These are phyloP conservation scores for Melanopsichium pennsylvanicum DNA, from an alignment of 1,284 basidiomycete species.

Conservation along the genomic window DNA sequence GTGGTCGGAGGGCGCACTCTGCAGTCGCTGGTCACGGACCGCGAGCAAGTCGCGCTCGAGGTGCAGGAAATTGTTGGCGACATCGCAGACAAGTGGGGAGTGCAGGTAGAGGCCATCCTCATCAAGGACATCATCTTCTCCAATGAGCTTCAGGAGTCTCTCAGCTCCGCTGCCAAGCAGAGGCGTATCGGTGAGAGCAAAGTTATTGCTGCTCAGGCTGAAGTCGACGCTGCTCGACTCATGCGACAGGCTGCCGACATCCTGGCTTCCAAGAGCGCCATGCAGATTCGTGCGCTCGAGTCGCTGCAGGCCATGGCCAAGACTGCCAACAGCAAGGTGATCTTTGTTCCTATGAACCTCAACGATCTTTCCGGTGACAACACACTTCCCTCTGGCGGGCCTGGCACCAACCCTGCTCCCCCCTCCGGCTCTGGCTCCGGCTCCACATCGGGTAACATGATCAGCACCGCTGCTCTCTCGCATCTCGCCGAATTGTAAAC, in stretches of 20 bases:
- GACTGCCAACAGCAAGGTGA: constrained; percentile 81
- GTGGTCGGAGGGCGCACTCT: constrained; percentile 84
- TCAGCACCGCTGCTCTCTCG: constrained; percentile 29
- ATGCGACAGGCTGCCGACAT: constrained; percentile 78
- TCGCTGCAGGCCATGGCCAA: constrained; percentile 79
- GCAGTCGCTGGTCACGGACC: constrained; percentile 74
- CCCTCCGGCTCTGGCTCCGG: constrained; percentile 2
- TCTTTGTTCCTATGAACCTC: constrained; percentile 84
- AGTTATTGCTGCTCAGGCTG: constrained; percentile 93
- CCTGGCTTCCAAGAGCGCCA: constrained; percentile 76
- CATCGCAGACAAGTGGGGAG: constrained; percentile 79
- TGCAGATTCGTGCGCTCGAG: constrained; percentile 96
- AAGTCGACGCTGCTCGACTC: constrained; percentile 90
- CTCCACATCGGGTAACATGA: constrained; percentile 13
- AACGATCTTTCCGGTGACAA: constrained; percentile 19
- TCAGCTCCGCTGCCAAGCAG: constrained; percentile 89
- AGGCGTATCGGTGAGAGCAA: constrained; percentile 94
- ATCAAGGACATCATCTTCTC: constrained; percentile 87
- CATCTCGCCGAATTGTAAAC: constrained; percentile 36
- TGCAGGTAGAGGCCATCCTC: constrained; percentile 90
- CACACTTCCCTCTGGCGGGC: constrained; percentile 13
- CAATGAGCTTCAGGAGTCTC: constrained; percentile 84
- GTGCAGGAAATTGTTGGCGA: constrained; percentile 85
- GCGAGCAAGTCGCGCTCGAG: constrained; percentile 93
- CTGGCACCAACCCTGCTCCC: constrained; percentile 1